Percentiles rank a stretch among this genome's conserved stretches.
These are phyloP conservation scores for Phaeosphaeriaceae sp. DNA, from an alignment of 2,329 filamentous ascomycete species.

Conservation along the genomic window DNA sequence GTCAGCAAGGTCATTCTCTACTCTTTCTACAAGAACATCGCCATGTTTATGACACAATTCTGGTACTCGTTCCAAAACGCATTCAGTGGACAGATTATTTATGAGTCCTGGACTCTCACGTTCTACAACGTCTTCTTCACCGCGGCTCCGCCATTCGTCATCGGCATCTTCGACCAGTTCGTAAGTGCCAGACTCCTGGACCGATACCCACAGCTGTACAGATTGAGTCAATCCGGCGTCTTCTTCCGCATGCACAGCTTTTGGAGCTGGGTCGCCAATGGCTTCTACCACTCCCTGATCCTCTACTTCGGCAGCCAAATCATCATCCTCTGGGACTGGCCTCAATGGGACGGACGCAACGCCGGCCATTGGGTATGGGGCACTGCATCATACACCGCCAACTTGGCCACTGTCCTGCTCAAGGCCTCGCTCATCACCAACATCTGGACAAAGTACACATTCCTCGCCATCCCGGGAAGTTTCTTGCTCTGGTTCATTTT, in stretches of 20 bases:
- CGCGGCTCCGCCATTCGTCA: constrained; percentile 87
- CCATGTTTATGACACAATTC: constrained; percentile 98
- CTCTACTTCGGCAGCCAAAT: constrained; percentile 86
- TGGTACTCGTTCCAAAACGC: constrained; percentile 98
- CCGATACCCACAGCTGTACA: constrained; percentile 94
- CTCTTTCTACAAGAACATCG: constrained; percentile 99
- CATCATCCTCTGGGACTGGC: constrained; percentile 83
- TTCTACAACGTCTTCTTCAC: constrained; percentile 99
- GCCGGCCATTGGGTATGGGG: constrained; percentile 99
- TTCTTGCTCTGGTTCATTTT: constrained; percentile 92
- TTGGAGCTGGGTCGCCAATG: constrained; percentile 89
- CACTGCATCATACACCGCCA: constrained; percentile 89
- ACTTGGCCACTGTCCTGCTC: constrained; percentile 90
- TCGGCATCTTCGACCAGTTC: constrained; percentile 97
- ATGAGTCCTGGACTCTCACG: constrained; percentile 98
- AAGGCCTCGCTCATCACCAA: constrained; percentile 95
- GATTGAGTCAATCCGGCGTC: constrained; percentile 87
- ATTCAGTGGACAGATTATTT: constrained; percentile 97
- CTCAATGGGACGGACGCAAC: constrained; percentile 78
- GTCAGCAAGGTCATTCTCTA: constrained; percentile 97
- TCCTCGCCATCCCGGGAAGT: constrained; percentile 93
- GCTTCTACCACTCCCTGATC: constrained; percentile 92
- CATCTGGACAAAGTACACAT: constrained; percentile 98
- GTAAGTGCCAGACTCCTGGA: constrained; percentile 93
- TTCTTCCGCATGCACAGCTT: constrained; percentile 96